Evolutionary conservation across 345 rosid genomes (phyloP).

Genomic region (Conringia planisiliqua): DNA sequence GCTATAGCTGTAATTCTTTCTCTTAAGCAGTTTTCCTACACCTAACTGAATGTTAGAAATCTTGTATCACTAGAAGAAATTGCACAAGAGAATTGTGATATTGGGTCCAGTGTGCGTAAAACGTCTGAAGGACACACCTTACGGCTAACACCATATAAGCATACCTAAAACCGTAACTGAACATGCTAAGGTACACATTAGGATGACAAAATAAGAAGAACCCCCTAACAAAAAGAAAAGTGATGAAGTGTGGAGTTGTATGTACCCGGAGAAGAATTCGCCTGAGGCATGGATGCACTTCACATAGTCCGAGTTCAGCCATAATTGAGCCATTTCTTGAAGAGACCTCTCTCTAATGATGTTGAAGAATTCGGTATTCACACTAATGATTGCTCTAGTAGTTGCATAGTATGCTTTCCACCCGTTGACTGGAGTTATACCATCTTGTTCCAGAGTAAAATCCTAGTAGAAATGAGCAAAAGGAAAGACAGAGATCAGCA

Average conservation of each 20-base stretch:
- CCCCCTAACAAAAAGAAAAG: background rate
- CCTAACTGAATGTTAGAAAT: background rate
- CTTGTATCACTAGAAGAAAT: background rate
- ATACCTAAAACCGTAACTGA: background rate
- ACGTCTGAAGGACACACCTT: background rate
- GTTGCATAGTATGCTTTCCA: slow-evolving; percentile 98
- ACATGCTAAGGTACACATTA: background rate
- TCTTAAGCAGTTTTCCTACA: background rate
- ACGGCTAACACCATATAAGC: background rate
- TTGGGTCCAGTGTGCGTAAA: background rate
- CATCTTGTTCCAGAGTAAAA: slow-evolving; percentile 89
- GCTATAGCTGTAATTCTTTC: background rate
- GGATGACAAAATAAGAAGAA: background rate
- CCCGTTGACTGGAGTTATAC: slow-evolving; percentile 72
- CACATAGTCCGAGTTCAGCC: slow-evolving; percentile 92
- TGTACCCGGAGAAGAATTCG: slow-evolving; percentile 86
- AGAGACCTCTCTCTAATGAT: slow-evolving; percentile 74
- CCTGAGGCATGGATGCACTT: slow-evolving; percentile 90
- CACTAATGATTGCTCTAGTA: slow-evolving; percentile 83
- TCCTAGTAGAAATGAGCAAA: slow-evolving; percentile 44
- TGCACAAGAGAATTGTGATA: background rate
- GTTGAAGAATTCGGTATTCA: slow-evolving; percentile 75
- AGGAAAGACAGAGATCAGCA: slow-evolving; percentile 13
- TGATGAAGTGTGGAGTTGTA: background rate
- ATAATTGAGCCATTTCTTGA: slow-evolving; percentile 71